phyloP scores from a whole-genome alignment of 495 filamentous ascomycete species.

The Hypoxylon intermedium region DNA sequence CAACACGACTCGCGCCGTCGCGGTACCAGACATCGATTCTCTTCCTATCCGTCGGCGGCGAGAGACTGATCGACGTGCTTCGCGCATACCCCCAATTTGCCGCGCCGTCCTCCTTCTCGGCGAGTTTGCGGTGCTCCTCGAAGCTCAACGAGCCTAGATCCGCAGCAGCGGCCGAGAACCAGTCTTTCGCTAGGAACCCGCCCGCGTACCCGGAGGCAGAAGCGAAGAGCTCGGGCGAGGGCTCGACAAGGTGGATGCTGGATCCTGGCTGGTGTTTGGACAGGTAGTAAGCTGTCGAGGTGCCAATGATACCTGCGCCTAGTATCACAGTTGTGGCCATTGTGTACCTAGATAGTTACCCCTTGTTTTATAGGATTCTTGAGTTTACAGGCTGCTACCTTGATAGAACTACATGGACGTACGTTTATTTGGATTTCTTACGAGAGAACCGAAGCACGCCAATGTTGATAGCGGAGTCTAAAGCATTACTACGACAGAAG shows the following conservation, averaged over 20 bases:
- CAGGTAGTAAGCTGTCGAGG: constrained; percentile 80
- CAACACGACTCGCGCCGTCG: constrained; percentile 67
- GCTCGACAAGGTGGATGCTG: constrained; percentile 73
- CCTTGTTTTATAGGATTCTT: neutral
- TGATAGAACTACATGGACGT: too few species aligned
- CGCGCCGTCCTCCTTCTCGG: constrained; percentile 64
- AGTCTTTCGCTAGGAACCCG: constrained; percentile 78
- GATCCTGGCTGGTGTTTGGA: constrained; percentile 59
- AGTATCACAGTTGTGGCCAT: constrained; percentile 69
- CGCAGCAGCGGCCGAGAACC: constrained; percentile 64
- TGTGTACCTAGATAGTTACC: neutral
- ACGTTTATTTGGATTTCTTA: too few species aligned
- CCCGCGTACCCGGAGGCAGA: constrained; percentile 76
- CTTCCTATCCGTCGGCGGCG: constrained; percentile 39
- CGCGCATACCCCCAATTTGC: constrained; percentile 73
- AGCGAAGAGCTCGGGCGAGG: constrained; percentile 68
- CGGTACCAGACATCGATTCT: constrained; percentile 68
- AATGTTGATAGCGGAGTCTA: neutral
- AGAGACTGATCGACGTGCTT: constrained; percentile 65
- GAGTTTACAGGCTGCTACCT: neutral
- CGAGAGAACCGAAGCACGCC: too few species aligned
- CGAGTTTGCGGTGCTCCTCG: constrained; percentile 68
- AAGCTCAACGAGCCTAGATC: constrained; percentile 72
- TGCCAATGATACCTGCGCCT: constrained; percentile 79
- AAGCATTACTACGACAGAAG: neutral